Evolutionary conservation across 768 basidiomycete species (phyloP), one percentile per base, ranked within the genome.

Genomic region (Gymnopilus junonius): DNA sequence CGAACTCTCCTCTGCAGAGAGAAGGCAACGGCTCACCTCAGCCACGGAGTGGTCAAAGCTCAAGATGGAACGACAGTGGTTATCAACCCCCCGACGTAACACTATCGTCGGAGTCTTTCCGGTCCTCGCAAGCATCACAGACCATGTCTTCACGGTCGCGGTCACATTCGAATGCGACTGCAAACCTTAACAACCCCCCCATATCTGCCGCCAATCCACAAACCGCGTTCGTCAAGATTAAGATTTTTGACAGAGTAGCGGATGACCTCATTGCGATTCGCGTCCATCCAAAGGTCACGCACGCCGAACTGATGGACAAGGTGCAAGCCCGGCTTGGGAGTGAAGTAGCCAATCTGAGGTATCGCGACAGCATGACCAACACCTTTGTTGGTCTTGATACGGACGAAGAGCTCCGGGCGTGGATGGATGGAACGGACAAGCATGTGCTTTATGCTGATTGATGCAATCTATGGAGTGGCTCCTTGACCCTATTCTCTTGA

Each of bases 241-340:
- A 99, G 79, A 94, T 99, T 46, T 97, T 97, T 74, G 93, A 97
- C 77, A 87, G 93, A 39, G 83, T 90, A 59, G 90, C 94, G 25
- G 96, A 99, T 72, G 97, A 99, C 75, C 80, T 99, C 58, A 95
- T 99, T 65, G 97, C 97, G 4, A 97, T 99, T 59, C 89, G 97
- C 14, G 97, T 99, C 29, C 95, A 97, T 72, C 97, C 97, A 23
- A 87, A 85, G 55, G 95, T 99, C 40, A 88, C 92, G 8, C 91
- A 93, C 70, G 80, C 77, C 10, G 94, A 97, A 71, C 82, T 99
- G 64, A 89, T 97, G 83, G 92, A 88, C 55, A 99, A 99, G 79
- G 93, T 98, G 34, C 88, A 94, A 69, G 85, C 91, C 35, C 87
- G 97, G 56, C 80, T 99, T 6, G 95, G 94, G 0, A 83, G 83